Base-by-base conservation (phyloP, 805 yeast species). In the Priceomyces fermenticarens region DNA sequence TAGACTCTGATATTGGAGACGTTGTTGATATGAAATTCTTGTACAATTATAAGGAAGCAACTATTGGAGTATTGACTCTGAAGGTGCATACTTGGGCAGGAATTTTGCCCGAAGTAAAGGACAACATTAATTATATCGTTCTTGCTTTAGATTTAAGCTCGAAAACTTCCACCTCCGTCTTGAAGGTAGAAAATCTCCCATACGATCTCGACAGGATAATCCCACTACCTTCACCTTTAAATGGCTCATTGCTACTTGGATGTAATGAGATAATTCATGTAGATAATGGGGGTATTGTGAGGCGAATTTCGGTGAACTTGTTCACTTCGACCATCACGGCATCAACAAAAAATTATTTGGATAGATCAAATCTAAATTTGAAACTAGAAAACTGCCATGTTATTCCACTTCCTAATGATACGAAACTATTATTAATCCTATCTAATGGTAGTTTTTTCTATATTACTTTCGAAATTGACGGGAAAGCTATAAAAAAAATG, bases 1-100 rank as follows among this genome's bases (percentile, higher is more conserved):
- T 91, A 30, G 81, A 83, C 48, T 51, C 77, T 0, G 70, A 77
- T 3, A 71, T 89, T 34, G 74, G 71, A 2, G 79, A 81, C 46
- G 77, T 93, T 11, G 67, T 84, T 2, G 95, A 87, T 54, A 72
- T 83, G 49, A 80, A 78, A 36, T 90, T 86, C 56, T 60, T 91
- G 30, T 62, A 80, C 53, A 83, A 83, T 41, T 91, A 88, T 55
- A 67, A 84, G 48, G 93, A 84, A 43, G 95, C 97, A 0, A 90
- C 97, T 0, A 49, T 88, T 14, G 91, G 85, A 0, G 71, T 88
- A 3, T 56, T 88, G 20, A 75, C 80, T 39, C 78, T 79, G 26
- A 65, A 54, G 35, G 49, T 63, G 12, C 70, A 75, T 13, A 79
- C 89, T 0, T 88, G 97, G 96, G 81, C 95, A 0, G 96, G 96